Evolutionary conservation across 176 grass and related monocot species (phyloP).

Genomic region (sorghum (Sorghum bicolor)): Sorghum_bicolor_NCBIv3 NC_012872.2:6759001-6759500

Average conservation of each 20-base stretch:
- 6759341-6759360: neutral
- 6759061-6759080: neutral
- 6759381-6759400: neutral
- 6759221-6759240: neutral
- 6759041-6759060: neutral
- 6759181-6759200: neutral
- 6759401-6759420: neutral
- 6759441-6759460: neutral
- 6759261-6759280: neutral
- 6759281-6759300: neutral
- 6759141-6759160: neutral
- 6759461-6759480: conserved; percentile 5
- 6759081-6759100: neutral
- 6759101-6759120: neutral
- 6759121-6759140: neutral
- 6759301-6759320: neutral
- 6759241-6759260: neutral
- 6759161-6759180: neutral
- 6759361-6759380: neutral
- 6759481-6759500: neutral
- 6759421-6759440: neutral
- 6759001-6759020: neutral
- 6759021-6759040: neutral
- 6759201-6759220: neutral
- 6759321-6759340: neutral